Base-by-base conservation (phyloP, 2,329 filamentous ascomycete genomes). In the Aspergillus clavatus region DNA sequence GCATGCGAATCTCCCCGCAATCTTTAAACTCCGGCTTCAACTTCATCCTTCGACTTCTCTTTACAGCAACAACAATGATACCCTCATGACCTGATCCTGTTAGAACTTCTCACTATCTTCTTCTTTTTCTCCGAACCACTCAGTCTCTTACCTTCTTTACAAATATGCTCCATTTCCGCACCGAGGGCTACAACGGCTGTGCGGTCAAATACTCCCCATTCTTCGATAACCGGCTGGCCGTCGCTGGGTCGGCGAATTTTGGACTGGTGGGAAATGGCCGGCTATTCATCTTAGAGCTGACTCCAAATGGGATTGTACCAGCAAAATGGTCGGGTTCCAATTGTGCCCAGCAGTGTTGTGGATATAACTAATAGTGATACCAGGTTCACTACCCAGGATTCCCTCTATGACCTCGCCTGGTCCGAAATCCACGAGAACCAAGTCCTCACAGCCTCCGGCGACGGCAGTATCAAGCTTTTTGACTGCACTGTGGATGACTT, bases 161-260 rank as follows among this genome's bases (percentile, higher is more conserved):
- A 58, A 73, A 52, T 43, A 96, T 97, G 89, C 84, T 97, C 59
- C 89, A 96, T 72, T 97, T 87, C 72, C 86, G 87, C 53, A 97
- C 93, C 18, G 80, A 88, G 65, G 93, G 93, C 61, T 97, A 82
- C 78, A 95, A 97, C 69, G 90, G 90, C 60, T 96, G 95, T 72
- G 88, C 87, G 57, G 89, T 96, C 70, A 95, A 96, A 72, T 98
- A 97, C 77, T 97, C 91, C 45, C 93, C 93, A 5, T 98, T 96
- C 75, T 95, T 94, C 74, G 93, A 97, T 73, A 93, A 87, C 55
- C 84, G 90, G 52, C 82, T 98, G 53, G 91, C 91, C 46, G 89
- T 96, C 59, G 87, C 88, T 23, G 80, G 87, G 1, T 86, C 89
- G n/a, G 83, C 91, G 53, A 97, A 98, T 75, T 98, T 93, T 72